phyloP scores from a whole-genome alignment of 2,329 filamentous ascomycete species.

The Amesomyces nigricolor region DNA sequence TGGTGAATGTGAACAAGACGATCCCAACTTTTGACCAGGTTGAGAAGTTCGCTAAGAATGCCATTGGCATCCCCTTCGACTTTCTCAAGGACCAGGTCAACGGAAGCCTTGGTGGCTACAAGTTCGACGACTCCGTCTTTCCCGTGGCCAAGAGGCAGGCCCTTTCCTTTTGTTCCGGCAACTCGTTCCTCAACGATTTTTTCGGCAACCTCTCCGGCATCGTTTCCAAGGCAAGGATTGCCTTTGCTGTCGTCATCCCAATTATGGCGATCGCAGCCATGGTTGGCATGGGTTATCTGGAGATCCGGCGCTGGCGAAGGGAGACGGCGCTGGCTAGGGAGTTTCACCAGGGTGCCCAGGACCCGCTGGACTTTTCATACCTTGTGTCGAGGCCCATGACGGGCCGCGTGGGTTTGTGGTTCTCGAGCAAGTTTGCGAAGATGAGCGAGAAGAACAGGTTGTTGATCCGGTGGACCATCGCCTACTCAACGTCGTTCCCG shows the following conservation, averaged over 20 bases:
- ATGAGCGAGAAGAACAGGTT: slow-evolving; percentile 54
- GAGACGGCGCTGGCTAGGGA: slow-evolving; percentile 66
- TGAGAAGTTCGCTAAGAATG: slow-evolving; percentile 70
- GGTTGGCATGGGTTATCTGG: slow-evolving; percentile 71
- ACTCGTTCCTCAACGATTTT: slow-evolving; percentile 75
- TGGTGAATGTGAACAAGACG: slow-evolving; percentile 67
- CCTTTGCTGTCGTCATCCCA: slow-evolving; percentile 70
- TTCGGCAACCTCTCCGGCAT: slow-evolving; percentile 67
- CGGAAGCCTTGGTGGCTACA: slow-evolving; percentile 63
- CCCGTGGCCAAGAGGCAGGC: slow-evolving; percentile 77
- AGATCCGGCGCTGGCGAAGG: slow-evolving; percentile 69
- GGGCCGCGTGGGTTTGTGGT: slow-evolving; percentile 63
- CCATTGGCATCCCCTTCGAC: slow-evolving; percentile 75
- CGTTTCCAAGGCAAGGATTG: slow-evolving; percentile 62
- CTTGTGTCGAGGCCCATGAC: slow-evolving; percentile 78
- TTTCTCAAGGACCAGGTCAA: slow-evolving; percentile 70
- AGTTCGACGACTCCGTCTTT: slow-evolving; percentile 71
- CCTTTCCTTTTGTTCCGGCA: slow-evolving; percentile 82
- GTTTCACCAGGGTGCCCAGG: slow-evolving; percentile 60
- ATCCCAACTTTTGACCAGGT: slow-evolving; percentile 81
- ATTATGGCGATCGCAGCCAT: slow-evolving; percentile 67
- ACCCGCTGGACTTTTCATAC: slow-evolving; percentile 84
- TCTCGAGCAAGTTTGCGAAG: slow-evolving; percentile 57
- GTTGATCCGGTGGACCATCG: slow-evolving; percentile 73
- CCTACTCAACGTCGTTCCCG: slow-evolving; percentile 78